Evolutionary conservation across 1,139 yeast species (phyloP), one percentile per base, ranked within the genome.

Genomic region (Candida sojae): DNA sequence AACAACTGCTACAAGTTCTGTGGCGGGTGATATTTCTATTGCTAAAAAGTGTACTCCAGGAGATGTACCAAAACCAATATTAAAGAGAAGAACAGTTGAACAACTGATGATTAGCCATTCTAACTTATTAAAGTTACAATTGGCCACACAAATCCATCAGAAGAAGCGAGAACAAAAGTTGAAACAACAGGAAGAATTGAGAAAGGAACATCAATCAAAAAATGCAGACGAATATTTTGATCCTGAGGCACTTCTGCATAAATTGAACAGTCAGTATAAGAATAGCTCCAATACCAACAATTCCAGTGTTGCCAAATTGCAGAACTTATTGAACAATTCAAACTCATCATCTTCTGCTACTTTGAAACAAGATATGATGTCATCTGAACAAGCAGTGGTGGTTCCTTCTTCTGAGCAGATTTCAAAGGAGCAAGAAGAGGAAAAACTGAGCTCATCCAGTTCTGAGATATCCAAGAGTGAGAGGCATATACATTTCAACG

Each of bases 401-500:
- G 45, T 31, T 10, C 45, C 49, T 17, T 39, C 48, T 6, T 39
- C 47, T 12, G 41, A 42, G 29, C 40, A 42, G n/a, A 28, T 44
- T 4, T 34, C 25, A 13, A 42, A 29, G 48, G 45, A 28, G 34
- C 53, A 21, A 46, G 35, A 28, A 29, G 35, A 34, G 32, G 46
- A 36, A 17, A 43, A 67, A 12, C 37, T 67, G 53, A 29, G 5
- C 17, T 31, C 17, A 11, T 34, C 47, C 3, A 33, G 32, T 23
- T 42, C 40, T 23, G 8, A 29, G 6, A 28, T 23, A 7, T 44
- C 45, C 12, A 46, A 33, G 30, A 29, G 35, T 17, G 72, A 68
- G 43, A 77, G 93, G 53, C 93, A 80, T 56, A 91, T 92, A 49
- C 98, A 91, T 68, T 93, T 93, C 68, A 92, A 87, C 62, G 96